Evolutionary conservation across 768 basidiomycete species (phyloP), one percentile per base, ranked within the genome.

Genomic region (Pleurotus ostreatus): DNA sequence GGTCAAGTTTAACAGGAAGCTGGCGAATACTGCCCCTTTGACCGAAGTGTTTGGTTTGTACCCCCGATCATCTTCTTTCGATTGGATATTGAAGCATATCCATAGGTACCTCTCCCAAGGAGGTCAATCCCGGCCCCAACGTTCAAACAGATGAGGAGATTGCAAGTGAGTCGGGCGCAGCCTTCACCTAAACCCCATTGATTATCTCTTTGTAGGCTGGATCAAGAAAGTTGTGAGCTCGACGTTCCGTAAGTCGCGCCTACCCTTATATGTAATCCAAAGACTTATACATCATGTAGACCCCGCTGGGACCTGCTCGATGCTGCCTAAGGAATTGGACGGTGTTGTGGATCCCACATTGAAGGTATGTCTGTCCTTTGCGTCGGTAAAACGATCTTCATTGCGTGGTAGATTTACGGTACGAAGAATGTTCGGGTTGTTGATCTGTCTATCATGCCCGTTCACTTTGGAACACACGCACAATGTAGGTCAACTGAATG

Each of bases 281-380:
- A 2, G 18, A 22, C 22, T 18, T 45, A 34, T n/a, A 46, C 8
- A 13, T 23, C n/a, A 53, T 13, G 5, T 18, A 41, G 48, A 80
- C 59, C 79, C 78, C 0, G 66, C 73, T 1, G 66, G 74, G 20
- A 77, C 78, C 7, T 79, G 78, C 57, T 69, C 74, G 20, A 80
- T 81, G 79, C 75, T 72, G 2, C 74, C 75, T 5, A 52, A 57
- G 12, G 68, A 71, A 43, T 62, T 75, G 30, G 70, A 67, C 18
- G 68, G 68, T 3, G 68, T 69, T 15, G 65, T 69, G 1, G 65
- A 68, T 49, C 30, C 61, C 11, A 41, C 55, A 40, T 47, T 68
- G 53, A 52, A 61, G 13, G 67, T 69, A n/a, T 64, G 66, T 1
- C 0, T 43, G 15, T 1, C 41, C 15, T 43, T 43, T 1, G 3